Evolutionary conservation across 495 filamentous ascomycete species (phyloP).

Genomic region (Apiosordaria backusii): DNA sequence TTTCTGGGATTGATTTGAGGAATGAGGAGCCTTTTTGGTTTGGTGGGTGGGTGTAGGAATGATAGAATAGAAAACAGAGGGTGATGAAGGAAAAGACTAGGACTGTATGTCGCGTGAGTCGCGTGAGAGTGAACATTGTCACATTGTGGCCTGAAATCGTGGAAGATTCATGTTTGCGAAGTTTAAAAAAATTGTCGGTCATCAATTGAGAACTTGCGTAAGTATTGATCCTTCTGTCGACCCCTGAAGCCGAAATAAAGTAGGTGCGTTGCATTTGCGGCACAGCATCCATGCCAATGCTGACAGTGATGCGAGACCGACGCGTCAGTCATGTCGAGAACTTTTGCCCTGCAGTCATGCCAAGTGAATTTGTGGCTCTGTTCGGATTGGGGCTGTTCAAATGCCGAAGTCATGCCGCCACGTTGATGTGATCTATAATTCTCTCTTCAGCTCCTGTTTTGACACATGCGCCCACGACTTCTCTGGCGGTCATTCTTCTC

Average conservation of each 20-base stretch:
- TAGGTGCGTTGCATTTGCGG: neutral
- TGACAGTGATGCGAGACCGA: neutral
- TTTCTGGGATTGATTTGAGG: constrained; percentile 1
- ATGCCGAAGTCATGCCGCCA: neutral
- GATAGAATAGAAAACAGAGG: neutral
- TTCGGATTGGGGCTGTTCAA: neutral
- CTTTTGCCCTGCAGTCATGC: neutral
- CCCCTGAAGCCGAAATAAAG: neutral
- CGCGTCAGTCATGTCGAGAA: too few relatives aligned
- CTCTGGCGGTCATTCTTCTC: too few relatives aligned
- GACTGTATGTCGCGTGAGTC: neutral
- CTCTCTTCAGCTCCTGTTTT: too few relatives aligned
- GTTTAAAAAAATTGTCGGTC: neutral
- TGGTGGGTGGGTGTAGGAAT: neutral
- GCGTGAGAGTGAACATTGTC: neutral
- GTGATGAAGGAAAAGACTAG: neutral
- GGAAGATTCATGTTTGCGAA: neutral
- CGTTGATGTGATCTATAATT: too few relatives aligned
- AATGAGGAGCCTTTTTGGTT: neutral
- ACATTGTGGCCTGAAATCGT: neutral
- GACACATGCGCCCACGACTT: too few relatives aligned
- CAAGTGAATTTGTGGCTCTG: neutral
- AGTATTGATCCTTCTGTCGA: neutral
- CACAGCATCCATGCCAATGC: neutral
- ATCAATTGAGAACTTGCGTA: neutral